phyloP scores from a whole-genome alignment of 176 grass and related monocot species.

The Musa beccarii region DNA sequence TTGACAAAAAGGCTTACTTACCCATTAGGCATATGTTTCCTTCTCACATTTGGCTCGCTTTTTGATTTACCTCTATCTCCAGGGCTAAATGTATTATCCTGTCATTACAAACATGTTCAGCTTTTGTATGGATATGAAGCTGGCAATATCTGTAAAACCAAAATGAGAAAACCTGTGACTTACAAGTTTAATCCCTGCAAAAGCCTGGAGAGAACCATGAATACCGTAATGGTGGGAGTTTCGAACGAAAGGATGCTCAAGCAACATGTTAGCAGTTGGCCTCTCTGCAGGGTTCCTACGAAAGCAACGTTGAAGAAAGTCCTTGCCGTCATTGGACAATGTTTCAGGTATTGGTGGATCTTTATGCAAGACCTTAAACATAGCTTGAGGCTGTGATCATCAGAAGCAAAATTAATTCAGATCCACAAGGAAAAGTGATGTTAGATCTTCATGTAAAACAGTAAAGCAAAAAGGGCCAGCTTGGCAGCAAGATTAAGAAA shows the following conservation, averaged over 20 bases:
- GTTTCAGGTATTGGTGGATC: constrained; percentile 64
- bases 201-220: constrained; percentile 67
- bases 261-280: constrained; percentile 54
- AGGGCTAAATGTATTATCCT: constrained; percentile 38
- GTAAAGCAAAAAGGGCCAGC: neutral
- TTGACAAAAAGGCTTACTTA: neutral
- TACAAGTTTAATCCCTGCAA: constrained; percentile 46
- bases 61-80: constrained; percentile 47
- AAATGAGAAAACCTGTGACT: constrained; percentile 13
- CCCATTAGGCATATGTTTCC: constrained; percentile 27
- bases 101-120: constrained; percentile 1
- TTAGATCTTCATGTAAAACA: neutral
- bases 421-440: neutral
- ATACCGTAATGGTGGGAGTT: constrained; percentile 61
- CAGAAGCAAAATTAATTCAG: neutral
- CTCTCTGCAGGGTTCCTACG: constrained; percentile 75
- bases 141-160: neutral
- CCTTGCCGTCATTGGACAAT: constrained; percentile 65
- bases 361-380: constrained; percentile 91
- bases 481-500: neutral
- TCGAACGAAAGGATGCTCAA: constrained; percentile 79
- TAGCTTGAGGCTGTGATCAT: constrained; percentile 60
- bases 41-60: constrained; percentile 54
- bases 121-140: neutral
- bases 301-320: constrained; percentile 82